Conservation (phyloP, 164 flowering plant genomes). For the Piper longum region DNA sequence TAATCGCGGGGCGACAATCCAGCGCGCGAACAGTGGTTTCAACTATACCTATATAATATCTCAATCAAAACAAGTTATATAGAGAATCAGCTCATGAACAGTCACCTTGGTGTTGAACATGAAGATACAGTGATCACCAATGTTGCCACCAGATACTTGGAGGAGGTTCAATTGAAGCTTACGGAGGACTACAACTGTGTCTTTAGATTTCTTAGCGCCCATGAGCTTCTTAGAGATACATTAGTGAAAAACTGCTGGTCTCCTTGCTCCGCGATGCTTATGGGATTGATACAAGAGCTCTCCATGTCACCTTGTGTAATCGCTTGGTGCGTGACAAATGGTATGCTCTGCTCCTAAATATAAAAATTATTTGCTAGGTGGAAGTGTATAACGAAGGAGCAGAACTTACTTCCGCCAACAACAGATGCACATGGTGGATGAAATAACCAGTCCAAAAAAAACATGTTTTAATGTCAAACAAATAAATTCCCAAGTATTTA, state of each 20-base stretch:
- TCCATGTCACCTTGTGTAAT: conserved; percentile 15
- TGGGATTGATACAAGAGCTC: conserved; percentile 21
- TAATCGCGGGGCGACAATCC: too few relatives aligned
- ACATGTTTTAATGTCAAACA: too few relatives aligned
- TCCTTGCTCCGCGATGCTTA: conserved; percentile 13
- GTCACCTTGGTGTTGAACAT: conserved; percentile 84
- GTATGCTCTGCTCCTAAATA: too few relatives aligned
- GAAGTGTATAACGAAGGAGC: too few relatives aligned
- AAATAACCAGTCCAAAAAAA: too few relatives aligned
- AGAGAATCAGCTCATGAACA: background rate
- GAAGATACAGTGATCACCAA: conserved; percentile 74
- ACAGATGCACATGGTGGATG: too few relatives aligned
- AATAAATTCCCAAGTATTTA: too few relatives aligned
- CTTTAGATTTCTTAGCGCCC: conserved; percentile 65
- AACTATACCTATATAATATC: too few relatives aligned
- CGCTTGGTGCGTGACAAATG: too few relatives aligned
- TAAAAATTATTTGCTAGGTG: too few relatives aligned
- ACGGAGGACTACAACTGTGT: conserved; percentile 30
- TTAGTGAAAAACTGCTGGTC: conserved; percentile 24
- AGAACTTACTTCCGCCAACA: too few relatives aligned
- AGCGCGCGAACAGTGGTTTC: too few relatives aligned
- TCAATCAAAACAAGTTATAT: background rate
- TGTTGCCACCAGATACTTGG: conserved; percentile 86
- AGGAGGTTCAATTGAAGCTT: conserved; percentile 81
- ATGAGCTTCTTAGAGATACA: conserved; percentile 56